These are phyloP conservation scores for Penicillium pulvis DNA, from an alignment of 495 filamentous ascomycete genomes.

Conservation along the genomic window DNA sequence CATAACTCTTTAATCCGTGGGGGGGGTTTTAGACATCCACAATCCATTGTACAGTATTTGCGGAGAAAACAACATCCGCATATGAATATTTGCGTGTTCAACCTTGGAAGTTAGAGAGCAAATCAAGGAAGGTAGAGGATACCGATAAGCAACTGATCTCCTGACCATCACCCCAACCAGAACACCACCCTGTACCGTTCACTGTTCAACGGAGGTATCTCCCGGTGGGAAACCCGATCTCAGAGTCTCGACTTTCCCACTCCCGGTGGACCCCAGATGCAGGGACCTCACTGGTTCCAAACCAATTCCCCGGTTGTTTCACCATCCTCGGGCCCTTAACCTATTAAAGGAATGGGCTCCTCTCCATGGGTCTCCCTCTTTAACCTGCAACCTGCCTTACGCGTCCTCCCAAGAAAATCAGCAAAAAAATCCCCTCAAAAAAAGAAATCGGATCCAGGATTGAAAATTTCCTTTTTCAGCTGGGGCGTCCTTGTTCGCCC, in stretches of 20 bases:
- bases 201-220: not conserved
- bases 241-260: not conserved
- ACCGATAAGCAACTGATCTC: too few species aligned
- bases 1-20: not conserved
- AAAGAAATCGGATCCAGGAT: not conserved
- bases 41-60: not conserved
- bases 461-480: not conserved
- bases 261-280: slow-evolving; percentile 20
- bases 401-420: slow-evolving; percentile 26
- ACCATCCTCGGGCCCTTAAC: slow-evolving; percentile 43
- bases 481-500: not conserved
- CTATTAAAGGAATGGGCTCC: slow-evolving; percentile 22
- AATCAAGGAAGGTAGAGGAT: too few species aligned
- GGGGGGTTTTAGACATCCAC: not conserved
- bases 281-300: slow-evolving; percentile 27
- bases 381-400: slow-evolving; percentile 37
- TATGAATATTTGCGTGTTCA: too few species aligned
- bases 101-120: too few species aligned
- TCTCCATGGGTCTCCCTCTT: slow-evolving; percentile 19
- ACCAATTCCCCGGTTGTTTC: slow-evolving; percentile 31
- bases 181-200: not conserved
- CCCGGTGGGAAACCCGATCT: slow-evolving; percentile 14
- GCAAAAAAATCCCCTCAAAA: not conserved
- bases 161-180: too few species aligned
- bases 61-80: not conserved